These are phyloP conservation scores for sunflower (Helianthus annuus) DNA, from an alignment of 129 eudicot species.

Conservation along the genomic window HanXRQr2.0-SUNRISE NC_035447.2:116078449-116078948, in stretches of 20 bases:
- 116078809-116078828: neutral
- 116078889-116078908: too few relatives aligned
- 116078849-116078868: too few relatives aligned
- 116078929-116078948: neutral
- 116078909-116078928: neutral
- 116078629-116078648: neutral
- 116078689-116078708: too few relatives aligned
- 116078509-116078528: neutral
- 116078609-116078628: neutral
- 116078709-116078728: neutral
- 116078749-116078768: neutral
- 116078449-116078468: too few relatives aligned
- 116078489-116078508: neutral
- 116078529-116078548: neutral
- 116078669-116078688: too few relatives aligned
- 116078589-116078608: too few relatives aligned
- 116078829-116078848: too few relatives aligned
- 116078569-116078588: too few relatives aligned
- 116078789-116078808: neutral
- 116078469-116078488: too few relatives aligned
- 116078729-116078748: neutral
- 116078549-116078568: too few relatives aligned
- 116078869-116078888: too few relatives aligned
- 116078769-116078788: neutral
- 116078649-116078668: neutral